A percentile compares a stretch with the other conserved stretches of the same genome.
Conservation (phyloP, 2,329 filamentous ascomycete species). For the Exophiala oligosperma region DNA sequence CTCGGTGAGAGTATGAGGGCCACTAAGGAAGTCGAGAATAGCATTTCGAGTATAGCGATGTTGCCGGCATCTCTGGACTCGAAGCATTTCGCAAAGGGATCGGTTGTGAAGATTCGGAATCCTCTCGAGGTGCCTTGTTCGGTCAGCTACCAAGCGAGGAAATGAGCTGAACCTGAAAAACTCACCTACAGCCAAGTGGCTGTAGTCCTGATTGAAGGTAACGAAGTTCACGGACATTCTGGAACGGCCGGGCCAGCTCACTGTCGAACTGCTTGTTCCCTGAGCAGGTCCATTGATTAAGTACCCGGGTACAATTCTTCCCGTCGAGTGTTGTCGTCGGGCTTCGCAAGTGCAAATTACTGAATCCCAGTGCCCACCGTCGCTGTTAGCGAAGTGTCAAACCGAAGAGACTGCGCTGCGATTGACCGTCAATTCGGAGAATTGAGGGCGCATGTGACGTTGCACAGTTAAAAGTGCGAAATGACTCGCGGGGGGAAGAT, state of each 20-base stretch:
- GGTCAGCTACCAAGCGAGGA: too few species aligned
- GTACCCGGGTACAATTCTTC: too few species aligned
- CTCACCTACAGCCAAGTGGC: conserved; percentile 90
- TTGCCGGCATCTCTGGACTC: conserved; percentile 86
- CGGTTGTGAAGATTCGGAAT: conserved; percentile 94
- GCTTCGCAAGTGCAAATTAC: too few species aligned
- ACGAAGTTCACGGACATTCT: conserved; percentile 91
- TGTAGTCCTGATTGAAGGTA: conserved; percentile 99
- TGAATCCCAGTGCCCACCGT: too few species aligned
- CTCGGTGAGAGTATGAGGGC: conserved; percentile 89
- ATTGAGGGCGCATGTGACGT: background rate
- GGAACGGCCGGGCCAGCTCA: conserved; percentile 15
- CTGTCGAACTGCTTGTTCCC: conserved; percentile 8
- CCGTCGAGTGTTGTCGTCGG: too few species aligned
- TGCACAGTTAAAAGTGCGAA: background rate
- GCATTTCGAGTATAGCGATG: conserved; percentile 95
- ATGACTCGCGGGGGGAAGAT: background rate
- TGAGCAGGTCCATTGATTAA: conserved; percentile 13
- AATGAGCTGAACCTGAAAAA: conserved; percentile 23
- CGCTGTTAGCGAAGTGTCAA: background rate
- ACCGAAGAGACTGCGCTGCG: too few species aligned
- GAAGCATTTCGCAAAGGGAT: conserved; percentile 93
- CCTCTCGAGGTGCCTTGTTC: conserved; percentile 80
- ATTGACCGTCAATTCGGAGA: background rate
- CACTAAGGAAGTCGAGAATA: conserved; percentile 96